Evolutionary conservation across 2,329 filamentous ascomycete genomes (phyloP).

Genomic region (Stachybotrys chlorohalonatus): DNA sequence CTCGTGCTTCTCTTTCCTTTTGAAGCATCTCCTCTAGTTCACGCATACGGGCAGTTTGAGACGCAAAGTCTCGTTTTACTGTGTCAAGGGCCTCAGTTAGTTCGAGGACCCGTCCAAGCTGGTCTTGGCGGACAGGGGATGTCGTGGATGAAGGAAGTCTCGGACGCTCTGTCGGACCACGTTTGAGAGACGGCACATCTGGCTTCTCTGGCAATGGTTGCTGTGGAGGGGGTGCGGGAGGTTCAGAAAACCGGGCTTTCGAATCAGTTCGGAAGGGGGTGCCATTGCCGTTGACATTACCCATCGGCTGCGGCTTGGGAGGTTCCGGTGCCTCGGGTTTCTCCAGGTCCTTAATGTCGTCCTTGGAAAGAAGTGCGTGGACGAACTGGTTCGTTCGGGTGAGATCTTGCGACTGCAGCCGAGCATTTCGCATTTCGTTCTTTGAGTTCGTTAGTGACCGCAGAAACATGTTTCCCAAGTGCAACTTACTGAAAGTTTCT

Average conservation of each 20-base stretch:
- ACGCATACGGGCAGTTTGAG: conserved; percentile 69
- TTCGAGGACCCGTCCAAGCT: conserved; percentile 65
- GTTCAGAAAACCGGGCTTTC: conserved; percentile 82
- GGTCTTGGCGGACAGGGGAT: conserved; percentile 53
- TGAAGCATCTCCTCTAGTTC: conserved; percentile 67
- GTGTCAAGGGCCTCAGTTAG: conserved; percentile 77
- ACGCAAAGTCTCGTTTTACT: conserved; percentile 79
- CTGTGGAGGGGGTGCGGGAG: conserved; percentile 85
- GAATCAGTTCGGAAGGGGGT: conserved; percentile 58
- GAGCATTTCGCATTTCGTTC: conserved; percentile 85
- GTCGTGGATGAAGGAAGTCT: conserved; percentile 44
- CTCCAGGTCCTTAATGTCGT: conserved; percentile 51
- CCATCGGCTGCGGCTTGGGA: conserved; percentile 33
- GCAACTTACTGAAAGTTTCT: conserved; percentile 34
- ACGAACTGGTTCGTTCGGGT: conserved; percentile 76
- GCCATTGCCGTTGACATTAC: conserved; percentile 36
- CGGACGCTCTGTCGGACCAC: conserved; percentile 66
- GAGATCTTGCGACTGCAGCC: conserved; percentile 80
- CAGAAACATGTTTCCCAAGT: background rate
- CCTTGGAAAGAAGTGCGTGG: conserved; percentile 64
- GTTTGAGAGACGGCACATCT: conserved; percentile 65
- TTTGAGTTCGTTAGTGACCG: conserved; percentile 27
- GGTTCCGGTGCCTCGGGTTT: conserved; percentile 39
- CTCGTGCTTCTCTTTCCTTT: conserved; percentile 72
- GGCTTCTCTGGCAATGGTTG: conserved; percentile 92